These are phyloP conservation scores for Chaetomium sp. DNA, from an alignment of 2,329 filamentous ascomycete species.

Conservation along the genomic window DNA sequence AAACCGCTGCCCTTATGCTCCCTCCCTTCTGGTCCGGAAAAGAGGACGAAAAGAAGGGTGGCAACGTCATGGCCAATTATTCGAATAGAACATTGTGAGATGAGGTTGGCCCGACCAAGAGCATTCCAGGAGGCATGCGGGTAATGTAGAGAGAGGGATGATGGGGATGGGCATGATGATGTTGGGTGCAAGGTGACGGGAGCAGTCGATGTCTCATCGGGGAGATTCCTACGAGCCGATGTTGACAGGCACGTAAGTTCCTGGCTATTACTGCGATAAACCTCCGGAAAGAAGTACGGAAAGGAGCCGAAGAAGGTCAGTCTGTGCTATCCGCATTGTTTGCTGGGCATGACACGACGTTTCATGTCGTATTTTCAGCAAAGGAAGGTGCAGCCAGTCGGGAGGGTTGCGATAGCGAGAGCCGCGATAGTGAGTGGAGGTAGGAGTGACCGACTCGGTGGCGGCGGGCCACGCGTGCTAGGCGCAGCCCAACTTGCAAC, in stretches of 20 bases:
- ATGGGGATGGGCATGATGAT: constrained; percentile 5
- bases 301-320: not conserved
- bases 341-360: not conserved
- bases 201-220: constrained; percentile 9
- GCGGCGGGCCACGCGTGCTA: not conserved
- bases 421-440: constrained; percentile 3
- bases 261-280: not conserved
- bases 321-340: not conserved
- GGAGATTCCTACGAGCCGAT: constrained; percentile 3
- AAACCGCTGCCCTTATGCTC: constrained; percentile 13
- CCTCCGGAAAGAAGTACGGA: not conserved
- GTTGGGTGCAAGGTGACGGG: not conserved
- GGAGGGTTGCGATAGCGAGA: constrained; percentile 2
- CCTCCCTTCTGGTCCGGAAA: not conserved
- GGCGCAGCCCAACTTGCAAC: constrained; percentile 6
- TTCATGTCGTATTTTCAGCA: not conserved
- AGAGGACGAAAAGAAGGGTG: constrained; percentile 1
- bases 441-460: not conserved
- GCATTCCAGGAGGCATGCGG: constrained; percentile 21
- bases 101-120: constrained; percentile 25
- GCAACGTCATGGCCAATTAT: constrained; percentile 20
- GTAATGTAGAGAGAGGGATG: constrained; percentile 18
- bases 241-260: not conserved
- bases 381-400: not conserved
- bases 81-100: constrained; percentile 20